These are phyloP conservation scores for Keithomyces neogunnii DNA, from an alignment of 2,329 filamentous ascomycete species.

Conservation along the genomic window DNA sequence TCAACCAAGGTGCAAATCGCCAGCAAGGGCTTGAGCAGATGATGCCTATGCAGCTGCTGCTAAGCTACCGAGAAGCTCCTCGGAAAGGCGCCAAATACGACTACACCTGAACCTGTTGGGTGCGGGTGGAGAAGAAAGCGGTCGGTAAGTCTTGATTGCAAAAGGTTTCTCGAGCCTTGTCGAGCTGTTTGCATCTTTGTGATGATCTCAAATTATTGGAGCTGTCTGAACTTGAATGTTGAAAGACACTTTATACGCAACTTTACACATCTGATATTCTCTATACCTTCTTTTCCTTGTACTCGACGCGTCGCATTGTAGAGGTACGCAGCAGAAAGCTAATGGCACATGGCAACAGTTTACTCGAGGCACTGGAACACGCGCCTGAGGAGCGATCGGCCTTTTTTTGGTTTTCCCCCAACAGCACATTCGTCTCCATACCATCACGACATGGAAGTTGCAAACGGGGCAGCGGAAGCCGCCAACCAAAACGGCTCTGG, in stretches of 20 bases:
- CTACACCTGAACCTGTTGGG: not conserved
- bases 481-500: constrained; percentile 34
- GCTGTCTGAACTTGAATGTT: constrained; percentile 63
- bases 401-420: not conserved
- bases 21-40: not conserved
- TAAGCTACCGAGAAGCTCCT: constrained; percentile 5
- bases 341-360: not conserved
- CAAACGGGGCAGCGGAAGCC: constrained; percentile 28
- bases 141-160: not conserved
- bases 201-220: constrained; percentile 59
- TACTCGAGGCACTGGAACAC: not conserved
- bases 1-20: not conserved
- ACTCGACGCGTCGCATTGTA: not conserved
- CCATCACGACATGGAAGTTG: constrained; percentile 27
- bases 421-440: not conserved
- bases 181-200: constrained; percentile 14
- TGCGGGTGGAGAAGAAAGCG: not conserved
- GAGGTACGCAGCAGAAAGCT: not conserved
- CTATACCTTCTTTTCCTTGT: too few relatives aligned
- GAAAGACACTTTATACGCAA: constrained; percentile 54
- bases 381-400: not conserved
- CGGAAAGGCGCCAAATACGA: constrained; percentile 4
- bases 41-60: constrained; percentile 5
- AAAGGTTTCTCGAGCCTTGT: not conserved
- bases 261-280: constrained; percentile 18